Evolutionary conservation across 2,329 filamentous ascomycete genomes (phyloP).

Genomic region (Aureobasidium sp.): DNA sequence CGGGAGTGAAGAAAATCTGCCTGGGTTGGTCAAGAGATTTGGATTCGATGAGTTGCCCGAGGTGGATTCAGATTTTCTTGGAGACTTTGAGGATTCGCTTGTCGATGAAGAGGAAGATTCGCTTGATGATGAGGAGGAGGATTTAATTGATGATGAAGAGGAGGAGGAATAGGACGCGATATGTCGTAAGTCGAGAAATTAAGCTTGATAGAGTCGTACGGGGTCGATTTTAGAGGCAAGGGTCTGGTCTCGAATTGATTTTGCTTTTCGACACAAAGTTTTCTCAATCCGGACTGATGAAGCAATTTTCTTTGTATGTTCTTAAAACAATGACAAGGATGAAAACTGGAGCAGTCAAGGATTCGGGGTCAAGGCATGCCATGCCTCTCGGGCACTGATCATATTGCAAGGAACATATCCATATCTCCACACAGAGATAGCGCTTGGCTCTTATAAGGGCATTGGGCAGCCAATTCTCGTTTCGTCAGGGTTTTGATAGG

Average conservation of each 20-base stretch:
- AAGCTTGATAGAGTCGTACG: neutral
- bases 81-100: neutral
- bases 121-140: neutral
- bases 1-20: neutral
- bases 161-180: neutral
- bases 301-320: neutral
- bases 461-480: no score
- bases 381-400: no score
- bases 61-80: neutral
- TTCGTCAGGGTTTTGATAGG: no score
- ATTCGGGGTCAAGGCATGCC: neutral
- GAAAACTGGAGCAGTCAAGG: neutral
- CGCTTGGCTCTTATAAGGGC: no score
- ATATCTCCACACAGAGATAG: no score
- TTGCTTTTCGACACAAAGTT: neutral
- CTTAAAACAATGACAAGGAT: neutral
- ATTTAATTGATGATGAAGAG: neutral
- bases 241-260: neutral
- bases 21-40: neutral
- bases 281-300: neutral
- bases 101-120: neutral
- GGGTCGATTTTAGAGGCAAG: neutral
- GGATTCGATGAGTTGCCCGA: neutral
- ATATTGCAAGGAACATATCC: no score
- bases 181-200: neutral